Percentiles rank a stretch among this genome's conserved stretches.
These are phyloP conservation scores for Pseudomonodictys pantanalensis DNA, from an alignment of 495 filamentous ascomycete genomes.

Conservation along the genomic window DNA sequence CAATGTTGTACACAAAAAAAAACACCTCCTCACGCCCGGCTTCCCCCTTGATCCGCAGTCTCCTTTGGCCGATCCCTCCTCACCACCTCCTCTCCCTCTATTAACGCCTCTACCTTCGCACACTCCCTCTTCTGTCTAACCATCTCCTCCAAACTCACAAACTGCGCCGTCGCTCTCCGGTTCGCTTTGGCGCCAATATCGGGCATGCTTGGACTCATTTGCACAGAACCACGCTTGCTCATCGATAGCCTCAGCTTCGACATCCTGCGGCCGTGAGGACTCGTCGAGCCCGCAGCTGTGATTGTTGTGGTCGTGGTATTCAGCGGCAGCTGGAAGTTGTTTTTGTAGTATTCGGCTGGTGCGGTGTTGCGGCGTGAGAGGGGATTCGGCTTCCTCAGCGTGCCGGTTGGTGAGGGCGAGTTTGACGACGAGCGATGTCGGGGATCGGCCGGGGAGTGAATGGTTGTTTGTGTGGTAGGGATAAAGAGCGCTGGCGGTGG, in stretches of 20 bases:
- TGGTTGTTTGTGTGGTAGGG: slow-evolving; percentile 6
- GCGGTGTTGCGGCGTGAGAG: not conserved
- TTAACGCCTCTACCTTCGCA: not conserved
- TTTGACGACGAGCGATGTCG: not conserved
- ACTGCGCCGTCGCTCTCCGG: too few species aligned
- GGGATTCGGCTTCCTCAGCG: not conserved
- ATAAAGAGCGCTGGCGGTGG: slow-evolving; percentile 2
- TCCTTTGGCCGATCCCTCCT: slow-evolving; percentile 1
- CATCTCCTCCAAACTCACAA: not conserved
- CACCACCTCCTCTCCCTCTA: not conserved
- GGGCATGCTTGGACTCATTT: too few species aligned
- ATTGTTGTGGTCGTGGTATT: not conserved
- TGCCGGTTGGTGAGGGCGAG: not conserved
- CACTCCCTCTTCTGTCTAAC: not conserved
- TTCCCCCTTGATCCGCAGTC: not conserved
- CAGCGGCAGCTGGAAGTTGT: not conserved
- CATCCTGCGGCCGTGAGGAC: too few species aligned
- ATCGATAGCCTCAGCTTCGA: too few species aligned
- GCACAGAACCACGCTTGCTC: too few species aligned
- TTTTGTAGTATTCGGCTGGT: not conserved
- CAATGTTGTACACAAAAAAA: too few species aligned
- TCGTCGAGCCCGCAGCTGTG: too few species aligned
- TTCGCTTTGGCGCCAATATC: too few species aligned
- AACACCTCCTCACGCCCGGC: too few species aligned
- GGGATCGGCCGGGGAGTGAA: slow-evolving; percentile 10